Conservation (phyloP, 345 rosid genomes). For the Psidium guajava region DNA sequence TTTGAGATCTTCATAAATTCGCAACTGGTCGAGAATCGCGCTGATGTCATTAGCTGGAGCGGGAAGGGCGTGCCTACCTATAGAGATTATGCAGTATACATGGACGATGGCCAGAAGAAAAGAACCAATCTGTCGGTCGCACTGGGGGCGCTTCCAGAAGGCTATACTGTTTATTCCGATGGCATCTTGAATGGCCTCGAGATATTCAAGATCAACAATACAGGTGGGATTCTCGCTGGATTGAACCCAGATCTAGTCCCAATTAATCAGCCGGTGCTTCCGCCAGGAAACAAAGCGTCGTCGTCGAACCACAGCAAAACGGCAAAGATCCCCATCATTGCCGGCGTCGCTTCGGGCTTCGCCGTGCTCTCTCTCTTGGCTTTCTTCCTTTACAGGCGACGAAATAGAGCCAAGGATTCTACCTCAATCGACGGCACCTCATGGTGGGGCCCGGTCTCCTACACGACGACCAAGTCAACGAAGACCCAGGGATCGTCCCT, state of each 20-base stretch:
- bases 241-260: conserved; percentile 5
- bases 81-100: conserved; percentile 6
- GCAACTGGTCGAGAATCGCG: neutral
- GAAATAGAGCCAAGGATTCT: neutral
- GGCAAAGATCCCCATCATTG: neutral
- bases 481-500: conserved; percentile 1
- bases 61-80: conserved; percentile 15
- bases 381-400: neutral
- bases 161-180: neutral
- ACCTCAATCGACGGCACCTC: neutral
- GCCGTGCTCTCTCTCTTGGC: neutral
- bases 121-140: conserved; percentile 3
- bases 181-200: conserved; percentile 32
- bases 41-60: neutral
- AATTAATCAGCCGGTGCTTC: neutral
- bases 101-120: neutral
- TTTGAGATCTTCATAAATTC: no score
- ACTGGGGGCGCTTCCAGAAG: conserved; percentile 1
- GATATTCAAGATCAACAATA: conserved; percentile 17
- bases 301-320: neutral
- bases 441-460: neutral
- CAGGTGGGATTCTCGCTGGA: conserved; percentile 5
- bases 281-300: no score
- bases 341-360: neutral
- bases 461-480: neutral